Percentiles rank a stretch among this genome's conserved stretches.
Evolutionary conservation across 169 alveolate genomes (phyloP).

Genomic region (Eimeria falciformis): DNA sequence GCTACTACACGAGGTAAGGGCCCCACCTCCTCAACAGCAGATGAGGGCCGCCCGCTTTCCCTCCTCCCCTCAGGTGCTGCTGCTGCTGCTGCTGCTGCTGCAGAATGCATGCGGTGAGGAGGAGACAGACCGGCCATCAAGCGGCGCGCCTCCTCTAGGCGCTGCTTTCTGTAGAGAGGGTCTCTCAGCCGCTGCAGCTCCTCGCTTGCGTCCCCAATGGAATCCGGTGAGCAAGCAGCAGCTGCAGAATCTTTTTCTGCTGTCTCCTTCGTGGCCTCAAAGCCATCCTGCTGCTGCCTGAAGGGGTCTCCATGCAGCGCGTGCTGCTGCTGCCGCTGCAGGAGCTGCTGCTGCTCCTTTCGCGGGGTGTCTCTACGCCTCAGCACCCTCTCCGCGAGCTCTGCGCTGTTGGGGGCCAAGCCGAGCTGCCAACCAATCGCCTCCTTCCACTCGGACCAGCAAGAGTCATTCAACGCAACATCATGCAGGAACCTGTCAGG

Average conservation of each 20-base stretch:
- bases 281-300: conserved; percentile 2
- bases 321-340: conserved; percentile 38
- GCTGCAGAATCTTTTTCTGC: background rate
- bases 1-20: background rate
- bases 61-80: conserved; percentile 9
- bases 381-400: conserved; percentile 1
- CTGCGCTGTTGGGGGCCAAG: conserved; percentile 25
- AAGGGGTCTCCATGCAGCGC: background rate
- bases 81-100: conserved; percentile 38
- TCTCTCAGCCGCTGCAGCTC: conserved; percentile 11
- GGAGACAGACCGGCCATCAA: background rate
- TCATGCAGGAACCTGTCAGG: background rate
- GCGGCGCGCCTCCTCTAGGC: conserved; percentile 25
- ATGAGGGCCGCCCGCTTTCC: background rate
- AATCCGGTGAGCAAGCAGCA: background rate
- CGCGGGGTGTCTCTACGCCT: background rate
- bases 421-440: conserved; percentile 39
- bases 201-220: background rate
- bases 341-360: conserved; percentile 10
- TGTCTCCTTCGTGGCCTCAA: background rate
- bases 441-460: background rate
- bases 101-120: background rate
- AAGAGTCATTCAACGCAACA: background rate
- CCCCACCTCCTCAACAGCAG: background rate
- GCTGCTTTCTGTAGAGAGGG: background rate